Percentiles rank a stretch among this genome's conserved stretches.
These are phyloP conservation scores for Acer campestre DNA, from an alignment of 345 rosid species.

Conservation along the genomic window DNA sequence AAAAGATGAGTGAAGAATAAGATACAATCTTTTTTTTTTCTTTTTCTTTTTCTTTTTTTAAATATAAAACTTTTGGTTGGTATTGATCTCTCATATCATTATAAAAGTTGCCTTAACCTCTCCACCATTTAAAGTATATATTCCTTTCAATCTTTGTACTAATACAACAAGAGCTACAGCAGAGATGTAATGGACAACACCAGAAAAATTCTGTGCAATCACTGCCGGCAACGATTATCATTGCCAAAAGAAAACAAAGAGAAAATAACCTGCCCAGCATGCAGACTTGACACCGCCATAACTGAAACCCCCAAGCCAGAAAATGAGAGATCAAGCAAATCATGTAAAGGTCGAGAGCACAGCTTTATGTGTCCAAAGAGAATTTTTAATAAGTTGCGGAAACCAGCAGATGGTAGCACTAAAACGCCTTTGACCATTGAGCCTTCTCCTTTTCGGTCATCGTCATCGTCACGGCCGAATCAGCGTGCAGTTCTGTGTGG, in stretches of 20 bases:
- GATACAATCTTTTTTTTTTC: too few relatives aligned
- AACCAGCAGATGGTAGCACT: neutral
- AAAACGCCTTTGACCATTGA: slow-evolving; percentile 11
- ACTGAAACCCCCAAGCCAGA: neutral
- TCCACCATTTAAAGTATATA: neutral
- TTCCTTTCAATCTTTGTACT: neutral
- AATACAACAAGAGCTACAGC: neutral
- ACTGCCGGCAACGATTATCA: neutral
- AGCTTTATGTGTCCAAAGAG: neutral
- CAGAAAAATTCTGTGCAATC: neutral
- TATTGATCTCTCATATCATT: neutral
- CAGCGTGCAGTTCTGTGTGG: slow-evolving; percentile 60
- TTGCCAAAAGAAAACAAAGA: neutral
- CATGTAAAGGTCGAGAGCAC: neutral
- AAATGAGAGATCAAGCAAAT: too few relatives aligned
- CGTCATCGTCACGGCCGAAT: neutral
- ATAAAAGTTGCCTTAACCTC: neutral
- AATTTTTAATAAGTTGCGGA: neutral
- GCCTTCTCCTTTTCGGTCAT: slow-evolving; percentile 1
- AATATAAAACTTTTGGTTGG: neutral
- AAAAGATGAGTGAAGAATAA: too few relatives aligned
- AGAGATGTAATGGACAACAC: neutral
- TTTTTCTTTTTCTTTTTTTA: too few relatives aligned
- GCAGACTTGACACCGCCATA: neutral
- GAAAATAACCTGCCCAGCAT: neutral